A percentile compares a stretch with the other conserved stretches of the same genome.
Conservation (phyloP, 495 filamentous ascomycete species). For the Daldinia bambusicola region DNA sequence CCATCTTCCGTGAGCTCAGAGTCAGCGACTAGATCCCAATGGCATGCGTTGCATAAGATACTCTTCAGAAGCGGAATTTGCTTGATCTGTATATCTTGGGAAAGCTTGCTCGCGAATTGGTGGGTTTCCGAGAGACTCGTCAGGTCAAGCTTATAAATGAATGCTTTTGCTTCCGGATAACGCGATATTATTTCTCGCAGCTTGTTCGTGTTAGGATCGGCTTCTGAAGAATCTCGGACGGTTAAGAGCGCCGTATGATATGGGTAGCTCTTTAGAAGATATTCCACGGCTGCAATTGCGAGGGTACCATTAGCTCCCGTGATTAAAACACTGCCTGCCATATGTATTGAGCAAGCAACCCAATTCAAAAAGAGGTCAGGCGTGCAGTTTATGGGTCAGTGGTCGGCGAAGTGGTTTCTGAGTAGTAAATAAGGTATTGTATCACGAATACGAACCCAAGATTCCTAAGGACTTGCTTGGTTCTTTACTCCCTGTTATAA, state of each 20-base stretch:
- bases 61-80: constrained; percentile 49
- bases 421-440: not conserved
- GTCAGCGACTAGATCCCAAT: constrained; percentile 53
- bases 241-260: constrained; percentile 53
- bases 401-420: not conserved
- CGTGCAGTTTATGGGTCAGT: too few species aligned
- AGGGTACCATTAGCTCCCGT: constrained; percentile 63
- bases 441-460: not conserved
- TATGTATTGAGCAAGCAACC: not conserved
- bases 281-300: constrained; percentile 54
- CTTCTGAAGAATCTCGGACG: constrained; percentile 54
- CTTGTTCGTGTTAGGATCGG: constrained; percentile 55
- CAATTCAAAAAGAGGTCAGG: not conserved
- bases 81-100: constrained; percentile 43
- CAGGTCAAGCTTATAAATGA: constrained; percentile 55
- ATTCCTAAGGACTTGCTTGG: not conserved
- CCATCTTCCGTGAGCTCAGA: constrained; percentile 53
- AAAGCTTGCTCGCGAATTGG: constrained; percentile 46
- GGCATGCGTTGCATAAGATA: constrained; percentile 60
- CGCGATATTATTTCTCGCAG: constrained; percentile 49
- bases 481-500: not conserved
- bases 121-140: constrained; percentile 48
- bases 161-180: constrained; percentile 44
- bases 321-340: constrained; percentile 56
- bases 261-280: constrained; percentile 54